Evolutionary conservation across 495 filamentous ascomycete species (phyloP), one percentile per base, ranked within the genome.

Genomic region (Daldinia vernicosa): DNA sequence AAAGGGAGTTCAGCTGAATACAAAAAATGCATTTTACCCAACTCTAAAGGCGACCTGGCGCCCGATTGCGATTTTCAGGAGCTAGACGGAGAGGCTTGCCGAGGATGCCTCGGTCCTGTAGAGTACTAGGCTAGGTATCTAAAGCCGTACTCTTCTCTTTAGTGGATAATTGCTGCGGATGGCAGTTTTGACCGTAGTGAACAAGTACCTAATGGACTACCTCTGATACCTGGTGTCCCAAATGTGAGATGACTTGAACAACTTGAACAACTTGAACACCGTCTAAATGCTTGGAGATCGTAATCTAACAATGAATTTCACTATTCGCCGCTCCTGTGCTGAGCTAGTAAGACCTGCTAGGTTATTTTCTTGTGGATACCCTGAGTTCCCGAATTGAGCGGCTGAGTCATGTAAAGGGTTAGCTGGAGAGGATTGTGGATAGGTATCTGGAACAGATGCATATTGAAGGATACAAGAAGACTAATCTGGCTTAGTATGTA

Each of bases 1-100:
- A 74, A 74, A 70, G 67, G 71, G 71, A 74, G 71, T 74, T 74
- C 71, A 74, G 67, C 67, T 70, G 67, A 74, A 74, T 74, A 70
- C 60, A 74, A 72, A 74, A 73, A 74, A 73, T 73, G 70, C 60
- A 69, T 73, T 73, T 73, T 40, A 66, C 60, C 56, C 70, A 62
- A 62, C 33, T 58, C 8, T 50, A 2, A 28, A 15, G 30, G 24
- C 43, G 19, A 40, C 27, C 50, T 50, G 24, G 37, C 22, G 15
- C 11, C 32, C 60, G 19, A 67, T 67, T 60, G n/a, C 33, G 65
- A 72, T 72, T 60, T 55, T 60, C 35, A 63, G 33, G 63, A 53
- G 45, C 45, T 39, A 14, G 40, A 28, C 43, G 37, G 32, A 40
- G 45, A 27, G 9, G 43, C 19, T 30, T 39, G 37, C 57, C 24